Evolutionary conservation across 495 filamentous ascomycete genomes (phyloP).

Genomic region (Xylaria flabelliformis): DNA sequence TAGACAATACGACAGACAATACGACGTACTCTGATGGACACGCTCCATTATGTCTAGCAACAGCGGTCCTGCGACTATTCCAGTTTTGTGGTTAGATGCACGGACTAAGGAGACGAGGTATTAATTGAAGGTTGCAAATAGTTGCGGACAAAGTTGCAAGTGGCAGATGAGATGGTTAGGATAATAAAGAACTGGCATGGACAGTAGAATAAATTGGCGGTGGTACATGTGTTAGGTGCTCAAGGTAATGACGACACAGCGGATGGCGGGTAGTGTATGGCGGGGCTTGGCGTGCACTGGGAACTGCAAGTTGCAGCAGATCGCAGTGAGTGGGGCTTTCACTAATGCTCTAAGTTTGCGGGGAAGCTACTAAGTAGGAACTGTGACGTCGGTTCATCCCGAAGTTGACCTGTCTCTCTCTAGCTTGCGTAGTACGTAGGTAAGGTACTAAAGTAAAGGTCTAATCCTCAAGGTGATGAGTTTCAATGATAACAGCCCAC

Average conservation of each 20-base stretch:
- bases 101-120: neutral
- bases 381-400: slow-evolving; percentile 17
- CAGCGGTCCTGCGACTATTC: slow-evolving; percentile 2
- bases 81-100: neutral
- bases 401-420: neutral
- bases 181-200: neutral
- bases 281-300: neutral
- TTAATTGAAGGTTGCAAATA: neutral
- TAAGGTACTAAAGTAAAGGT: neutral
- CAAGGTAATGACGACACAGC: slow-evolving; percentile 18
- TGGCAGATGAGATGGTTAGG: neutral
- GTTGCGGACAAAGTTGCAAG: neutral
- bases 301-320: slow-evolving; percentile 6
- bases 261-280: neutral
- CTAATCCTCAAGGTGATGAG: neutral
- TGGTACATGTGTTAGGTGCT: slow-evolving; percentile 8
- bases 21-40: slow-evolving; percentile 44
- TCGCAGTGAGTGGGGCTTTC: slow-evolving; percentile 11
- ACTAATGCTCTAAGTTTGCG: slow-evolving; percentile 16
- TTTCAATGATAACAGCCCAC: neutral
- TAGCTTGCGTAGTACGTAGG: too few relatives aligned
- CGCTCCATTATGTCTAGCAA: slow-evolving; percentile 47
- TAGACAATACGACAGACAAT: too few relatives aligned
- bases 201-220: neutral
- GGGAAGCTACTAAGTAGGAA: slow-evolving; percentile 10